Base-by-base conservation (phyloP, 805 yeast species). In the Ogataea methylovora region DNA sequence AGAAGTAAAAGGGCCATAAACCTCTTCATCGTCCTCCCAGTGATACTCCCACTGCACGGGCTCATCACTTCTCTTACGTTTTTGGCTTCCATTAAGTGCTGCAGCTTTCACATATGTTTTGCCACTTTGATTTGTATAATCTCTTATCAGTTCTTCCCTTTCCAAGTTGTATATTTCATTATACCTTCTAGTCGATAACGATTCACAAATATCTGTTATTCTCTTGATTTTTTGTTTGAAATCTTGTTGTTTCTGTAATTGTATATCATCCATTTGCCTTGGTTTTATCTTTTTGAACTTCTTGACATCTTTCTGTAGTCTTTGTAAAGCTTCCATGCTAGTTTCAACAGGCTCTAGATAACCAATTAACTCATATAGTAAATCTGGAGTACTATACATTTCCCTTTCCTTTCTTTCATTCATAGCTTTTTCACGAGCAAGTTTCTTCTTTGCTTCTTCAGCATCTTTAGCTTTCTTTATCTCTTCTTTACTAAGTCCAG, bases 331-430 rank as follows among this genome's bases (percentile, higher is more conserved):
- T 45, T 79, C 84, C 50, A 73, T 41, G 2, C 79, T 68, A 0
- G 76, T 67, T 46, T 80, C 87, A 3, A 71, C 76, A 0, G 81
- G 76, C 30, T 76, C 70, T 26, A 80, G 48, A 1, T 47, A n/a
- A 2, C 38, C 51, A 3, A 78, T 66, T n/a, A 79, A 44, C 2
- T 44, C 41, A 5, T 30, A 37, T 30, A 65, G 31, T 12, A 60
- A 37, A 3, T 45, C 45, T 15, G 51, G 49, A 30, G 33, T 31
- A 3, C 34, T 34, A 2, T 39, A 38, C 7, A 18, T 10, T 10
- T 32, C 25, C 41, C 41, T 24, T 23, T 43, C 32, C 34, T 42
- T 19, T 29, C 40, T 42, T 20, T 40, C 46, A 14, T 38, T 30
- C 7, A 28, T 27, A 5, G 27, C 8, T 13, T 26, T 33, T 4